Percentiles rank a stretch among this genome's conserved stretches.
Conservation (phyloP, 176 grass and related monocot genomes). For the Zoysia japonica region DNA sequence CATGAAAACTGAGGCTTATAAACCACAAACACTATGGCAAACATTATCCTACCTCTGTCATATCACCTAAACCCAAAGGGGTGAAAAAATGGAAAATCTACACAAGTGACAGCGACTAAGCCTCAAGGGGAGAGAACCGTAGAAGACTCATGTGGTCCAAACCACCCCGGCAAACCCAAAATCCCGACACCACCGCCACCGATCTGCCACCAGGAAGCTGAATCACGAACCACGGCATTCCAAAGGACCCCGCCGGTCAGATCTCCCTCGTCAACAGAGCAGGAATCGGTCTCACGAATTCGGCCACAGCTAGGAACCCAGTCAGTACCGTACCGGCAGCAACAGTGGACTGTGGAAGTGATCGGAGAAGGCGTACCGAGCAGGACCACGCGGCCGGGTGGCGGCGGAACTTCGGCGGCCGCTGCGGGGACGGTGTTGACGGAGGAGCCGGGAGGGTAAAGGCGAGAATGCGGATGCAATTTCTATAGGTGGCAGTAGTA, state of each 20-base stretch:
- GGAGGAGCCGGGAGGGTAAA: slow-evolving; percentile 33
- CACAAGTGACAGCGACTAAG: background rate
- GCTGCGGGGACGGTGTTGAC: slow-evolving; percentile 15
- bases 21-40: background rate
- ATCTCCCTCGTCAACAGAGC: background rate
- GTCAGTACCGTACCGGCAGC: no score
- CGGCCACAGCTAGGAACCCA: background rate
- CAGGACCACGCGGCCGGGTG: background rate
- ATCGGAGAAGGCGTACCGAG: slow-evolving; percentile 31
- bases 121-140: background rate
- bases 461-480: slow-evolving; percentile 40
- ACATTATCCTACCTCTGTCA: background rate
- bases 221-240: slow-evolving; percentile 31
- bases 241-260: slow-evolving; percentile 4
- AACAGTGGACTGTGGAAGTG: background rate
- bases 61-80: background rate
- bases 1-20: no score
- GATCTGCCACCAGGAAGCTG: background rate
- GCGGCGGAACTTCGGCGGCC: background rate
- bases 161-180: background rate
- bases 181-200: slow-evolving; percentile 6
- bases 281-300: background rate
- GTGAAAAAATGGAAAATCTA: background rate
- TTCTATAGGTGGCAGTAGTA: slow-evolving; percentile 22
- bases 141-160: background rate